Evolutionary conservation across 352 stramenopile species (phyloP).

Genomic region (Pythium chondricola): DNA sequence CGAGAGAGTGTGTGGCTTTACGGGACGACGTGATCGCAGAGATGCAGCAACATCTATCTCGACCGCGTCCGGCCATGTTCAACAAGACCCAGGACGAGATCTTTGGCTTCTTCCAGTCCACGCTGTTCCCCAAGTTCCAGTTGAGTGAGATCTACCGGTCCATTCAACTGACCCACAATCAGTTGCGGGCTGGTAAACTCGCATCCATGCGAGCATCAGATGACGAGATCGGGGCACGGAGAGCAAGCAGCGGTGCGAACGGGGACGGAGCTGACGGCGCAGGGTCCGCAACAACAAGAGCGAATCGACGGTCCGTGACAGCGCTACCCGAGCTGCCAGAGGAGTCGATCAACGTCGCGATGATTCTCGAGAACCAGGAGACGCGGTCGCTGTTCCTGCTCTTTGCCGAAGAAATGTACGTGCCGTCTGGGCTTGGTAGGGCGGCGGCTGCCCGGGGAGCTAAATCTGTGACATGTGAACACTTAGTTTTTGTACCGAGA

Average conservation of each 20-base stretch:
- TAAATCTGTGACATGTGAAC: background rate
- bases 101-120: constrained; percentile 54
- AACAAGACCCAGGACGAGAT: constrained; percentile 67
- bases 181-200: constrained; percentile 5
- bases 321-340: constrained; percentile 20
- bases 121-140: constrained; percentile 68
- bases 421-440: constrained; percentile 3
- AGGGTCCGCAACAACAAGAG: background rate
- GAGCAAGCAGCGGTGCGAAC: background rate
- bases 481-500: constrained; percentile 65
- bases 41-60: constrained; percentile 27
- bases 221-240: background rate
- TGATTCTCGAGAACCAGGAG: constrained; percentile 59
- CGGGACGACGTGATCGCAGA: constrained; percentile 23
- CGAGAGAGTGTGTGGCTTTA: constrained; percentile 50
- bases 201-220: constrained; percentile 4
- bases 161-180: constrained; percentile 36
- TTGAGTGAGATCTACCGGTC: constrained; percentile 58
- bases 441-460: background rate
- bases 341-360: constrained; percentile 36
- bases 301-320: constrained; percentile 4
- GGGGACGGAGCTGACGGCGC: background rate
- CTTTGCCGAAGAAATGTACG: constrained; percentile 77
- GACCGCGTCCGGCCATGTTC: constrained; percentile 56
- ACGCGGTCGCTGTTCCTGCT: constrained; percentile 61